Base-by-base conservation (phyloP, 805 yeast species). In the Saccharomycopsis oosterbeekiorum region DNA sequence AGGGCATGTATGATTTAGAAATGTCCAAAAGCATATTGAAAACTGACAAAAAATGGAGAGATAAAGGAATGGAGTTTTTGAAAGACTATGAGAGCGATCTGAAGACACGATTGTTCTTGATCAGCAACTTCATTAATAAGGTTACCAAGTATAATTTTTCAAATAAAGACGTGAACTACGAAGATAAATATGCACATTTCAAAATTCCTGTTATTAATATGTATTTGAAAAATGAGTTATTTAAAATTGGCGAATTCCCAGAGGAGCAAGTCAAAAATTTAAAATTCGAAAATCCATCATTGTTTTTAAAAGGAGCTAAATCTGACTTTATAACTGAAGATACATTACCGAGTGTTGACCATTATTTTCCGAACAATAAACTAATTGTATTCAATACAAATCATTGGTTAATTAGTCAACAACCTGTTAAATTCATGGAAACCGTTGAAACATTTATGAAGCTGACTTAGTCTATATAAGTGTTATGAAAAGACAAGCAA, bases 251-350 rank as follows among this genome's bases (percentile, higher is more conserved):
- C 10, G 73, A 68, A 37, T 75, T 76, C 73, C 77, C 77, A 29
- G 59, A 60, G 47, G 64, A 68, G 36, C 40, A 65, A 39, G 64
- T 71, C 55, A 57, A 67, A 53, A 67, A 65, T 34, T 10, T 64
- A 41, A 62, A 39, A 56, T 76, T 68, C 66, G 56, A 62, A 2
- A 70, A 70, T 36, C 77, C 78, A 1, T 74, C 77, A 1, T 64
- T 79, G 51, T 76, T 82, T 57, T 69, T 82, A 67, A 74, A 75
- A 60, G 85, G 80, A 2, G 60, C 68, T 17, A 61, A 72, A 15
- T 79, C 84, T 1, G 67, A 70, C 0, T 78, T 82, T 60, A 74
- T 83, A 15, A 68, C 67, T 15, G 71, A 71, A 2, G 64, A 73
- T 56, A 71, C 70, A 42, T 63, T 63, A 15, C 58, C 60, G 14